Evolutionary conservation across 768 basidiomycete genomes (phyloP).

Genomic region (Suillus occidentalis): DNA sequence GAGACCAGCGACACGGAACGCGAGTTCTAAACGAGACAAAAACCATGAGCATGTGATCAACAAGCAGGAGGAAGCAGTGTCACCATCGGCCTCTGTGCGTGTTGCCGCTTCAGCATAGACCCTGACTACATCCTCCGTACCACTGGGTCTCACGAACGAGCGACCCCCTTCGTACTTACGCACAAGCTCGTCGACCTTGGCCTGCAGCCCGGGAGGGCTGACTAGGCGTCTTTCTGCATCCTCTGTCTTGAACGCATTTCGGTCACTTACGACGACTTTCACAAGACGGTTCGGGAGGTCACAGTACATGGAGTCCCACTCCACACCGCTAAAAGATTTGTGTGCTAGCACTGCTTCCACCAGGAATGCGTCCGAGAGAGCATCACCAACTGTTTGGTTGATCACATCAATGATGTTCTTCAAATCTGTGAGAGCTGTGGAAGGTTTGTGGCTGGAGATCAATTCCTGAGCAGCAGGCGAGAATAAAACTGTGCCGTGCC

Average conservation of each 20-base stretch:
- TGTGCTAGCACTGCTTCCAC: constrained; percentile 92
- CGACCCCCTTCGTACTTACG: constrained; percentile 80
- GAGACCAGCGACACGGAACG: constrained; percentile 80
- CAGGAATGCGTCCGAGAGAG: constrained; percentile 91
- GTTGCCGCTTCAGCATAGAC: constrained; percentile 92
- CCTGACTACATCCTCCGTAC: constrained; percentile 96
- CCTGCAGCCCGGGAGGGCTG: constrained; percentile 77
- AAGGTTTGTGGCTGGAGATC: constrained; percentile 64
- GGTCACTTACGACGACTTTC: constrained; percentile 85
- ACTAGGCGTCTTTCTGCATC: constrained; percentile 92
- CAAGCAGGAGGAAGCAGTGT: constrained; percentile 5
- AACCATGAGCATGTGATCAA: constrained; percentile 8
- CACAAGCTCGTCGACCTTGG: constrained; percentile 78
- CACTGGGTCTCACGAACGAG: constrained; percentile 93
- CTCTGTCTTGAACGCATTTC: constrained; percentile 82
- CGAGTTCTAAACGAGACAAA: constrained; percentile 59
- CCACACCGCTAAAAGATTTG: constrained; percentile 75
- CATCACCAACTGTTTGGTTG: constrained; percentile 98
- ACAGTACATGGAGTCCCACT: constrained; percentile 92
- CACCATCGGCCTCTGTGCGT: constrained; percentile 80
- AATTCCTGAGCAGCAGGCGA: constrained; percentile 69
- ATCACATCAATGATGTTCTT: constrained; percentile 79
- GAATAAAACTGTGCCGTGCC: constrained; percentile 96
- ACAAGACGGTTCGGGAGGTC: constrained; percentile 95
- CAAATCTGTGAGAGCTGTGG: constrained; percentile 76